Conservation (phyloP, 2,329 filamentous ascomycete genomes). For the Aspergillus piperis region DNA sequence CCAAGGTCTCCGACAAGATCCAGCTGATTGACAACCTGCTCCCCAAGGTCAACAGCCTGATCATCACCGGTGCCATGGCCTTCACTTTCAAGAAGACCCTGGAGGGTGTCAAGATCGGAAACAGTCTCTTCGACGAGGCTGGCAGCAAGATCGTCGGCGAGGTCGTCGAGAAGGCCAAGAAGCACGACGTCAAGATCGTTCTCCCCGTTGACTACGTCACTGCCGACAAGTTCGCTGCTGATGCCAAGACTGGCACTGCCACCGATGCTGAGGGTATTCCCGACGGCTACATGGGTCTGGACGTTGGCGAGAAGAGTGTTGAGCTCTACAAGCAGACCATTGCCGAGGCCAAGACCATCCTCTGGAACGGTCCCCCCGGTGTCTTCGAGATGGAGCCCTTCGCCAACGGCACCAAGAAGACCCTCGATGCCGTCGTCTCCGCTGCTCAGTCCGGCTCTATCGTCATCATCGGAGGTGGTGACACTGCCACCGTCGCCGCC, state of each 20-base stretch:
- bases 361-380: conserved; percentile 97
- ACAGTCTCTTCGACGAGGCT: conserved; percentile 88
- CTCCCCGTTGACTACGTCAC: conserved; percentile 95
- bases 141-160: conserved; percentile 87
- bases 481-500: conserved; percentile 95
- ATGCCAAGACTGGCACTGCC: conserved; percentile 78
- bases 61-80: conserved; percentile 97
- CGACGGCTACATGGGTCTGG: conserved; percentile 97
- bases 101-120: conserved; percentile 83
- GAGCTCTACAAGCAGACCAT: conserved; percentile 89
- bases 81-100: conserved; percentile 99
- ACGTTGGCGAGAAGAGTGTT: conserved; percentile 86
- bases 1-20: conserved; percentile 99
- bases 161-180: conserved; percentile 93
- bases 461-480: conserved; percentile 97
- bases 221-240: conserved; percentile 87
- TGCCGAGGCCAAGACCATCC: conserved; percentile 85
- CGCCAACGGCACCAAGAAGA: conserved; percentile 86
- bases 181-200: conserved; percentile 92
- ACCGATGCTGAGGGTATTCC: conserved; percentile 88
- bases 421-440: conserved; percentile 81
- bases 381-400: conserved; percentile 98
- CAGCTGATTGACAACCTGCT: conserved; percentile 98
- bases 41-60: conserved; percentile 93
- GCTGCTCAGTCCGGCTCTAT: conserved; percentile 84